phyloP scores from a whole-genome alignment of 345 rosid species.

The Chamaenerion angustifolium region DNA sequence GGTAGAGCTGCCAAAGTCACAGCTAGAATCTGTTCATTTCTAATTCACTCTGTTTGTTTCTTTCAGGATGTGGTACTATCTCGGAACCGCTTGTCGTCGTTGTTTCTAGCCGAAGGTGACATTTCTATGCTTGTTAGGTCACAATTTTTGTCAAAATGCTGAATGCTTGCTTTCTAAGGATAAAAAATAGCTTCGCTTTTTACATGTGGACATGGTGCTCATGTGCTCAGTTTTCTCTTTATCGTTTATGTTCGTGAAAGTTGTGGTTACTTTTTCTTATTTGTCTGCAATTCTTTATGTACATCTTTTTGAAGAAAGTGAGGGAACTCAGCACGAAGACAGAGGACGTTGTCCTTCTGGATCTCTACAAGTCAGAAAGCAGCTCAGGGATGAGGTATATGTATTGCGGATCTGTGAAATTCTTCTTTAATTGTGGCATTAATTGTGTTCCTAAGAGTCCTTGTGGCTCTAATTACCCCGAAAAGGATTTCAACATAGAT shows the following conservation, averaged over 20 bases:
- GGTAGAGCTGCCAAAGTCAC: too few relatives aligned
- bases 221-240: too few relatives aligned
- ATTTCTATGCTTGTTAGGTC: not conserved
- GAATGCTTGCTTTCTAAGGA: not conserved
- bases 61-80: conserved; percentile 34
- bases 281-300: too few relatives aligned
- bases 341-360: conserved; percentile 7
- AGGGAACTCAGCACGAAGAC: conserved; percentile 14
- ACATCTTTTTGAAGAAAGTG: conserved; percentile 17
- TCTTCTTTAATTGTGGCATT: not conserved
- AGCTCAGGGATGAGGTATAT: conserved; percentile 48
- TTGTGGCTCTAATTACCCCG: too few relatives aligned
- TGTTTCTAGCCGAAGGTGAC: conserved; percentile 56
- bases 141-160: not conserved
- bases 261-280: too few relatives aligned
- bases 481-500: too few relatives aligned
- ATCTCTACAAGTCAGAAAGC: conserved; percentile 34
- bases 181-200: too few relatives aligned
- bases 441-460: not conserved
- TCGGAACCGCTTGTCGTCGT: conserved; percentile 47
- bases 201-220: too few relatives aligned
- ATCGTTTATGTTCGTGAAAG: too few relatives aligned
- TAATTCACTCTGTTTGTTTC: not conserved
- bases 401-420: not conserved
- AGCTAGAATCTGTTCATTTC: too few relatives aligned